Conservation (phyloP, 2,329 filamentous ascomycete species). For the Coleophoma crateriformis region DNA sequence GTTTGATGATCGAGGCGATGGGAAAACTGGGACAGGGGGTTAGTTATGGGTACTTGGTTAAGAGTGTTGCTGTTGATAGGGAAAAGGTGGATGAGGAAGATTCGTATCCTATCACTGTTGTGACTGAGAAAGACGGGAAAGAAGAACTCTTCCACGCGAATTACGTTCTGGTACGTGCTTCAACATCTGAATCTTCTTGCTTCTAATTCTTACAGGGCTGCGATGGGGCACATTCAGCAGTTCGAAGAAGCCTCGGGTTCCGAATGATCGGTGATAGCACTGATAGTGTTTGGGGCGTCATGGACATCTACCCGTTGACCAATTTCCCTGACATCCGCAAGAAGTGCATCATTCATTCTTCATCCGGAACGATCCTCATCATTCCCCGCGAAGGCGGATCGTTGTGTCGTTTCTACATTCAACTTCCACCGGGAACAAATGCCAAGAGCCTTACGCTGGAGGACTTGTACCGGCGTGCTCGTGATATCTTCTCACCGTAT, state of each 20-base stretch:
- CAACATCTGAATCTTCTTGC: slow-evolving; percentile 45
- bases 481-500: slow-evolving; percentile 24
- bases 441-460: slow-evolving; percentile 48
- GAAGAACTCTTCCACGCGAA: slow-evolving; percentile 34
- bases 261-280: slow-evolving; percentile 53
- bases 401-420: slow-evolving; percentile 51
- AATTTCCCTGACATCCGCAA: slow-evolving; percentile 59
- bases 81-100: slow-evolving; percentile 37
- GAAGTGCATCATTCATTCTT: slow-evolving; percentile 47
- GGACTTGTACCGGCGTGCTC: slow-evolving; percentile 46
- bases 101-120: slow-evolving; percentile 55
- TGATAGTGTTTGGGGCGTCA: slow-evolving; percentile 53
- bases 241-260: slow-evolving; percentile 35
- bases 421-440: slow-evolving; percentile 44
- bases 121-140: slow-evolving; percentile 48
- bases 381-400: slow-evolving; percentile 59
- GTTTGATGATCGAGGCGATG: slow-evolving; percentile 57
- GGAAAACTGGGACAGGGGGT: slow-evolving; percentile 46
- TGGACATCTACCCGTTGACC: slow-evolving; percentile 50
- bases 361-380: slow-evolving; percentile 49
- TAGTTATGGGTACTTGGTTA: slow-evolving; percentile 54
- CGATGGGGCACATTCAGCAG: slow-evolving; percentile 44
- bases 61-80: slow-evolving; percentile 47
- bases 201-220: slow-evolving; percentile 50
- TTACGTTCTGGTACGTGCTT: slow-evolving; percentile 19